These are phyloP conservation scores for Quercus dentata DNA, from an alignment of 306 rosid species.

Conservation along the genomic window DNA sequence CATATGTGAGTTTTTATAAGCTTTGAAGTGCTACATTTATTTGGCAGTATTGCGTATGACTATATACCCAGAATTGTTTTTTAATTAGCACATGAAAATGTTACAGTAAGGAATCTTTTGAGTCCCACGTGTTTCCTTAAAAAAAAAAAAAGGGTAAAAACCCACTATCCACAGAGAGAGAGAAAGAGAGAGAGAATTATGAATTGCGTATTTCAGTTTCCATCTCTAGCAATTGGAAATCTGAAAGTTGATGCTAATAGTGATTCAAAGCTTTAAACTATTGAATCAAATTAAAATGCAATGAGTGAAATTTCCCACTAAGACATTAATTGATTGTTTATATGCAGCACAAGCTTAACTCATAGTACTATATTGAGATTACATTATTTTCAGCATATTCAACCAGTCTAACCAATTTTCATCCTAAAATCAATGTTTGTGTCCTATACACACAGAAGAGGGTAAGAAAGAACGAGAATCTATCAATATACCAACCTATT, in stretches of 20 bases:
- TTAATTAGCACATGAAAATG: conserved; percentile 17
- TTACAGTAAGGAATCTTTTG: conserved; percentile 28
- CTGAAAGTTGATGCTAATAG: too few relatives aligned
- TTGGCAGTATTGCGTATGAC: not conserved
- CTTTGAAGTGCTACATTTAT: too few relatives aligned
- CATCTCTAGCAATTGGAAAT: too few relatives aligned
- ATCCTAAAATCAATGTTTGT: not conserved
- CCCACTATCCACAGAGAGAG: not conserved
- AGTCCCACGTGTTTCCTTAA: conserved; percentile 7
- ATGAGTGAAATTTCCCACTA: not conserved
- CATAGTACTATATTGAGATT: not conserved
- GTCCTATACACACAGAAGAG: too few relatives aligned
- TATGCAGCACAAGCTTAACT: not conserved
- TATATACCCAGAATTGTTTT: too few relatives aligned
- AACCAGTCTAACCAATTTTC: not conserved
- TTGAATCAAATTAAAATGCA: not conserved
- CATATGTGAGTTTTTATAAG: not conserved
- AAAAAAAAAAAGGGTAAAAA: not conserved
- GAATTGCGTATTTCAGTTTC: too few relatives aligned
- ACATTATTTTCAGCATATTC: not conserved
- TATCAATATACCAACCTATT: conserved; percentile 44
- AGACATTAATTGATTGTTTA: not conserved
- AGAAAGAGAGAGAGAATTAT: too few relatives aligned
- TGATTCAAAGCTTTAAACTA: not conserved
- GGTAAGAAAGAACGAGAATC: not conserved